Evolutionary conservation across 1,284 basidiomycete species (phyloP).

Genomic region (Leccinum ambiguum): DNA sequence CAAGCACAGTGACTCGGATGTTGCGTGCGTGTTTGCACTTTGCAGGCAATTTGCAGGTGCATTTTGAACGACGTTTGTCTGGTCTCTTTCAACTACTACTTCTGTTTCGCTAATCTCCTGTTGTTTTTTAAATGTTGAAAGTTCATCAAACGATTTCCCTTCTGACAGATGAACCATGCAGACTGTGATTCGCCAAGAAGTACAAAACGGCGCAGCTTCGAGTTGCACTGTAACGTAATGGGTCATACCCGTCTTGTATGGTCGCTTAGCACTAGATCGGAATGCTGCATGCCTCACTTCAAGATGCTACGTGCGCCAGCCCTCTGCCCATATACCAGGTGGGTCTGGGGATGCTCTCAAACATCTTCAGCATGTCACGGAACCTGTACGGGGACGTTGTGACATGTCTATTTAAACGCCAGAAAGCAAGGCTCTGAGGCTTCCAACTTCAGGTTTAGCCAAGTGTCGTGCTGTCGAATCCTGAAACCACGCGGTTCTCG

Average conservation of each 20-base stretch:
- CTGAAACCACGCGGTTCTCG: conserved; percentile 11
- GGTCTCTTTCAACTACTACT: background rate
- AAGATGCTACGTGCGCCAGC: background rate
- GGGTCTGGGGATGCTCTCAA: background rate
- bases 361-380: background rate
- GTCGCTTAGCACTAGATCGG: background rate
- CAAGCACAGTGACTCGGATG: background rate
- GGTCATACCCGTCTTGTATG: background rate
- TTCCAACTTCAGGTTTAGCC: background rate
- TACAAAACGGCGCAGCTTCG: background rate
- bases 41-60: background rate
- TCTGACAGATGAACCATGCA: background rate
- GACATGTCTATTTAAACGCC: background rate
- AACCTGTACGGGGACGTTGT: conserved; percentile 2
- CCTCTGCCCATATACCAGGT: background rate
- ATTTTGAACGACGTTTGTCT: background rate
- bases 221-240: conserved; percentile 12
- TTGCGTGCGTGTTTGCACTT: background rate
- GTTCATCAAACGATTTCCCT: background rate
- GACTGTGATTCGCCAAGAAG: no score
- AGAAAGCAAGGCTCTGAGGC: background rate
- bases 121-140: background rate
- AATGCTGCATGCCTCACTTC: conserved; percentile 8
- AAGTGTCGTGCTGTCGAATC: background rate
- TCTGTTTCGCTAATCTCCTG: background rate